Evolutionary conservation across 2,329 filamentous ascomycete species (phyloP), one percentile per base, ranked within the genome.

Genomic region (Penicillium sp.): DNA sequence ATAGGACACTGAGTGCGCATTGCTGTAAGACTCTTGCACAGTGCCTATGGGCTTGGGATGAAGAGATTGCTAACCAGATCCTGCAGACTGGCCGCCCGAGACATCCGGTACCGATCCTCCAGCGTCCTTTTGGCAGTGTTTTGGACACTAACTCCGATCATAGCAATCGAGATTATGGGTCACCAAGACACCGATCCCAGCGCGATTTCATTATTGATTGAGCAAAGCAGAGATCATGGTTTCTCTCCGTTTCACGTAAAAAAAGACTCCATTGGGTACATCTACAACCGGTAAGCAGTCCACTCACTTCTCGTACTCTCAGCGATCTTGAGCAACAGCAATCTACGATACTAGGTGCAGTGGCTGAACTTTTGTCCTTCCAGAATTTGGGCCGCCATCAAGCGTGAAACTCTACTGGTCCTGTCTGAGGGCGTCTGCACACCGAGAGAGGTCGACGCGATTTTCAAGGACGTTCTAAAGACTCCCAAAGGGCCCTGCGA

Each of bases 311-410:
- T 5, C 4, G 12, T 5, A 33, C 9, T 34, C 2, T 4, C 5
- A 3, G 18, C 18, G 18, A 18, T 18, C 18, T 18, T 18, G 18
- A 18, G 18, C 18, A 18, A 18, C 18, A 18, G 18, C 18, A 18
- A 18, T 18, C 18, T 18, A 18, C 18, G 18, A 18, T 18, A 18
- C 18, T 18, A 18, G 18, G 18, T 7, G 29, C 8, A 35, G 2
- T 7, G 9, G 25, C 25, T 37, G 26, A 43, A 29, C n/a, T 37
- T 18, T 28, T 29, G 12, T 4, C 26, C 25, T 18, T 24, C 26
- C 51, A 68, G 66, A n/a, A 65, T 72, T 38, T 72, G 70, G 70
- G 68, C 68, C 3, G 68, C 68, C 13, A 68, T 73, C 39, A 73
- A 73, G 50, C 60, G 69, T n/a, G 70, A 73, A 59, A 58, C 64